phyloP scores from a whole-genome alignment of 805 yeast genomes.

The Yamadazyma kitorensis region DNA sequence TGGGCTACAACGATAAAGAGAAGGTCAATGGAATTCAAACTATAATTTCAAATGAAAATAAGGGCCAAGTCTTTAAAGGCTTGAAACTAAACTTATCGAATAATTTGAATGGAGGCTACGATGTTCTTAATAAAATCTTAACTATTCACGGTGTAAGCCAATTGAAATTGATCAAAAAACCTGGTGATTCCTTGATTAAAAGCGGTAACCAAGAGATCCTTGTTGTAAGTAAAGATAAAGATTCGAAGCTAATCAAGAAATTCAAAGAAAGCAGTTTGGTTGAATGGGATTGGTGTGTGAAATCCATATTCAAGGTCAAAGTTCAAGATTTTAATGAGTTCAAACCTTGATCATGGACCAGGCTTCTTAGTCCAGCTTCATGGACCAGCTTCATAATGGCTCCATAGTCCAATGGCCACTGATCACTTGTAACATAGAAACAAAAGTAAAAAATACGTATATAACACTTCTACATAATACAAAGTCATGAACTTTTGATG shows the following conservation, averaged over 20 bases:
- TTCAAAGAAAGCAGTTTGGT: slow-evolving; percentile 30
- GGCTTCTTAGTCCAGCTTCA: no score
- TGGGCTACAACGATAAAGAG: slow-evolving; percentile 17
- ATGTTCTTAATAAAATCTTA: slow-evolving; percentile 54
- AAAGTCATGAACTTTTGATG: no score
- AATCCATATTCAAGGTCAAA: slow-evolving; percentile 50
- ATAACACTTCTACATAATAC: no score
- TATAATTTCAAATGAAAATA: slow-evolving; percentile 16
- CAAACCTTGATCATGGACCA: no score
- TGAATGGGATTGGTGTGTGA: slow-evolving; percentile 67
- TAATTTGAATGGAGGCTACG: slow-evolving; percentile 58
- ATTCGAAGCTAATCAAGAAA: slow-evolving; percentile 24
- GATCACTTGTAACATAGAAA: no score
- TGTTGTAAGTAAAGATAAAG: slow-evolving; percentile 36
- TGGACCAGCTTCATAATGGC: no score
- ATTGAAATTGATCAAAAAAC: slow-evolving; percentile 11
- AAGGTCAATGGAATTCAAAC: slow-evolving; percentile 17
- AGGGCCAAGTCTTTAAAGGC: slow-evolving; percentile 44
- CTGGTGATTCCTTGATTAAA: slow-evolving; percentile 23
- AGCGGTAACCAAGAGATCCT: slow-evolving; percentile 12
- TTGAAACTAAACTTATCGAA: slow-evolving; percentile 54
- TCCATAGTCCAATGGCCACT: no score
- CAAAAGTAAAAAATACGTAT: no score
- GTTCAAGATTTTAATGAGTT: slow-evolving; percentile 21
- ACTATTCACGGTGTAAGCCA: slow-evolving; percentile 55